These are phyloP conservation scores for Jaapia argillacea DNA, from an alignment of 768 basidiomycete genomes.

Conservation along the genomic window DNA sequence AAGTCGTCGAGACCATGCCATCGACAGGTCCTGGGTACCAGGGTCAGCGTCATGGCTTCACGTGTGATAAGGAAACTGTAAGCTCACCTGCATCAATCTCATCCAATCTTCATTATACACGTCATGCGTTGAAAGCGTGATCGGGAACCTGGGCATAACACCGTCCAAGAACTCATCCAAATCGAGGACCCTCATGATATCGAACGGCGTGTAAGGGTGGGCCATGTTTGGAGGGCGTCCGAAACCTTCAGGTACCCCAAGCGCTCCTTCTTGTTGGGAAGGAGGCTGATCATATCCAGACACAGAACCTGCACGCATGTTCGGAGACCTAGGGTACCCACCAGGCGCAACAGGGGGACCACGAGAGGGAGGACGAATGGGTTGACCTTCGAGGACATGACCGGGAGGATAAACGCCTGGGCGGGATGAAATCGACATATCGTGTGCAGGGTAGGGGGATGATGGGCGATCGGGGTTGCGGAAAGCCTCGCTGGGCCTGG, in stretches of 20 bases:
- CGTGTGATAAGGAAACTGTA: not conserved
- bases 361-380: constrained; percentile 21
- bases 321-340: constrained; percentile 19
- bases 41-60: constrained; percentile 1
- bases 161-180: constrained; percentile 67
- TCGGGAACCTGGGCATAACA: constrained; percentile 57
- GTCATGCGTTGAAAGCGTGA: constrained; percentile 65
- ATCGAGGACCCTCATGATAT: constrained; percentile 59
- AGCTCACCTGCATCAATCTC: constrained; percentile 61
- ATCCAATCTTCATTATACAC: constrained; percentile 74
- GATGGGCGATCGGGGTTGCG: not conserved
- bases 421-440: too few relatives aligned
- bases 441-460: constrained; percentile 9
- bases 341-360: constrained; percentile 10
- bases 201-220: constrained; percentile 60
- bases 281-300: constrained; percentile 15
- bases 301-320: constrained; percentile 10
- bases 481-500: not conserved
- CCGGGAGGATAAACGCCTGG: constrained; percentile 37
- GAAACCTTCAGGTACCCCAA: constrained; percentile 65
- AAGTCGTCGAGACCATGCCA: constrained; percentile 71
- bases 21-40: constrained; percentile 50
- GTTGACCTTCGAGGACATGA: constrained; percentile 46
- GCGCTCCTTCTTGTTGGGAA: constrained; percentile 29
- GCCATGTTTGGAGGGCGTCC: constrained; percentile 60